phyloP scores from a whole-genome alignment of 1,139 yeast genomes.

The Casaregolazyma suthepensis region DNA sequence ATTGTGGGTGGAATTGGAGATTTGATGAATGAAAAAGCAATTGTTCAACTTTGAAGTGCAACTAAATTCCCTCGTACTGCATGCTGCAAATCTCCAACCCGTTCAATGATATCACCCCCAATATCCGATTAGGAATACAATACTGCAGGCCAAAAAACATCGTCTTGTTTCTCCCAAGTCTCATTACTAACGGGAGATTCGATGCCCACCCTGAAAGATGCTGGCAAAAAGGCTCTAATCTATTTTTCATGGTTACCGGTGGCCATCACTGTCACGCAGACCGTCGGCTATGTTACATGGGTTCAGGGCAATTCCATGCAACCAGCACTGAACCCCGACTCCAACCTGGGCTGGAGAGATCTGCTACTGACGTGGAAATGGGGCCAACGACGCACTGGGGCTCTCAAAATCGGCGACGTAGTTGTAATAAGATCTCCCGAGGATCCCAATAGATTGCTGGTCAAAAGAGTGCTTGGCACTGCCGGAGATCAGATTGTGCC shows the following conservation, averaged over 20 bases:
- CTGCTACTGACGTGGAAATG: conserved; percentile 67
- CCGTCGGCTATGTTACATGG: conserved; percentile 65
- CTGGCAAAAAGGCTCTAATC: conserved; percentile 1
- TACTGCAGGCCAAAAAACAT: not conserved
- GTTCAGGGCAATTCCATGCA: conserved; percentile 86
- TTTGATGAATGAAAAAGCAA: not conserved
- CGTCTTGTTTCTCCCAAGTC: not conserved
- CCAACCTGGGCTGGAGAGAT: conserved; percentile 45
- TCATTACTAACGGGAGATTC: not conserved
- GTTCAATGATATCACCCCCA: not conserved
- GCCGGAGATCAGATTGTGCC: conserved; percentile 66
- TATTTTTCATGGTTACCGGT: conserved; percentile 68
- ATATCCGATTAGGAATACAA: not conserved
- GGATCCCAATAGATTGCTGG: conserved; percentile 64
- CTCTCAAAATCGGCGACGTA: conserved; percentile 60
- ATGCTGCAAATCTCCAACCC: not conserved
- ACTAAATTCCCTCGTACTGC: not conserved
- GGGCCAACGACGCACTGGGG: conserved; percentile 43
- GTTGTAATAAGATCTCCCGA: conserved; percentile 72
- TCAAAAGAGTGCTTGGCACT: conserved; percentile 70
- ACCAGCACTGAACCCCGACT: conserved; percentile 78
- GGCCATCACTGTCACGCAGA: conserved; percentile 58
- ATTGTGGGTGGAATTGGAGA: not conserved
- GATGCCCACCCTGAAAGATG: not conserved
- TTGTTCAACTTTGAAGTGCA: not conserved